A percentile compares a stretch with the other conserved stretches of the same genome.
phyloP scores from a whole-genome alignment of 2,329 filamentous ascomycete species.

The Stagonosporopsis chrysanthemi region DNA sequence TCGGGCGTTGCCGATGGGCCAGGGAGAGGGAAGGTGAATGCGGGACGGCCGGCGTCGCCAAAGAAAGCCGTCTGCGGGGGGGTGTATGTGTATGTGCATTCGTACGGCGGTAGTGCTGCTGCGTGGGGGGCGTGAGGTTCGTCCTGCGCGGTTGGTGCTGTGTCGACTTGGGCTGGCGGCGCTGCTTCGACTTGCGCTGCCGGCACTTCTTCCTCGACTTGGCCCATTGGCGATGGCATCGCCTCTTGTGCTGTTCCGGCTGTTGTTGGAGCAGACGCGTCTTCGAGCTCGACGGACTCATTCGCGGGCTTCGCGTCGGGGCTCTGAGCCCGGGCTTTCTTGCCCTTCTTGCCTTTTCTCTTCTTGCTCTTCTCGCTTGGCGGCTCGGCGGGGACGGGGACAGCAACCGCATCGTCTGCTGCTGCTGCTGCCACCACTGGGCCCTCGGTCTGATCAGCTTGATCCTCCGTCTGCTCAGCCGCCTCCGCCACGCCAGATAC shows the following conservation, averaged over 20 bases:
- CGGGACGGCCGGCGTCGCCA: conserved; percentile 2
- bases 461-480: not conserved
- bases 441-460: no score
- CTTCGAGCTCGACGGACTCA: not conserved
- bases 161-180: no score
- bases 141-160: no score
- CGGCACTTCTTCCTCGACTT: not conserved
- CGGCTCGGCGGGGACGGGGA: not conserved
- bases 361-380: conserved; percentile 6
- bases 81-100: not conserved
- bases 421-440: no score
- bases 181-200: not conserved
- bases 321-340: conserved; percentile 26
- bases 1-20: not conserved
- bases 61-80: not conserved
- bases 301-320: not conserved
- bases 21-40: conserved; percentile 2
- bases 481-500: no score
- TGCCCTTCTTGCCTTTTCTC: conserved; percentile 33
- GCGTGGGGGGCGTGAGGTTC: no score
- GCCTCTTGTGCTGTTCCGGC: no score
- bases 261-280: not conserved
- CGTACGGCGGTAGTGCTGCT: no score
- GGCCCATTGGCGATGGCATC: no score
- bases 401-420: not conserved